Percentiles rank a stretch among this genome's conserved stretches.
phyloP scores from a whole-genome alignment of 2,329 filamentous ascomycete species.

The Falciphora oryzae region DNA sequence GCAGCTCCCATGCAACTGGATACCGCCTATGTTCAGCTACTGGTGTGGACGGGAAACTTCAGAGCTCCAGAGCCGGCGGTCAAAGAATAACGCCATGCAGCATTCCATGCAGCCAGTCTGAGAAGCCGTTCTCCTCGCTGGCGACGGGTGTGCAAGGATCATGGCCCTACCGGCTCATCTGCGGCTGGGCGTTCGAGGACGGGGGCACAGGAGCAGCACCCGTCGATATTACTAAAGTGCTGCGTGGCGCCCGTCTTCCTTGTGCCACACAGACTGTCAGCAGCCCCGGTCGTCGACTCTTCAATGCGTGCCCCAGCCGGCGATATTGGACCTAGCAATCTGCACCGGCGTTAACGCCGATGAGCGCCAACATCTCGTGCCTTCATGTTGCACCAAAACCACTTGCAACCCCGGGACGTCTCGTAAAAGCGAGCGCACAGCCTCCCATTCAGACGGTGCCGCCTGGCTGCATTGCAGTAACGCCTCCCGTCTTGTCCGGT shows the following conservation, averaged over 20 bases:
- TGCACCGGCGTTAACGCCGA: constrained; percentile 27
- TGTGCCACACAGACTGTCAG: background rate
- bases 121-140: too few species aligned
- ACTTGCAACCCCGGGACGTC: constrained; percentile 32
- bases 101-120: too few species aligned
- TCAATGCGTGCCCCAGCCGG: background rate
- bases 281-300: too few species aligned
- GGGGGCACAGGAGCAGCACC: too few species aligned
- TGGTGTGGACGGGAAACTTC: too few species aligned
- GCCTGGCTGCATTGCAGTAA: background rate
- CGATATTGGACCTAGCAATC: background rate
- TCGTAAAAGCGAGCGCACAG: background rate
- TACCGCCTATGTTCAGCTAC: too few species aligned
- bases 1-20: background rate
- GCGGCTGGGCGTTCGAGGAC: too few species aligned
- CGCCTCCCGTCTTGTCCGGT: background rate
- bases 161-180: too few species aligned
- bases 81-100: too few species aligned
- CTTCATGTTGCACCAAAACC: constrained; percentile 33
- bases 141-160: too few species aligned
- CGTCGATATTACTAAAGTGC: background rate
- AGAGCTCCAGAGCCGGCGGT: too few species aligned
- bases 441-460: background rate
- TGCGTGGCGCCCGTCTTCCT: too few species aligned
- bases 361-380: constrained; percentile 33